Percentiles rank a stretch among this genome's conserved stretches.
phyloP scores from a whole-genome alignment of 345 rosid genomes.

The Microcos paniculata region DNA sequence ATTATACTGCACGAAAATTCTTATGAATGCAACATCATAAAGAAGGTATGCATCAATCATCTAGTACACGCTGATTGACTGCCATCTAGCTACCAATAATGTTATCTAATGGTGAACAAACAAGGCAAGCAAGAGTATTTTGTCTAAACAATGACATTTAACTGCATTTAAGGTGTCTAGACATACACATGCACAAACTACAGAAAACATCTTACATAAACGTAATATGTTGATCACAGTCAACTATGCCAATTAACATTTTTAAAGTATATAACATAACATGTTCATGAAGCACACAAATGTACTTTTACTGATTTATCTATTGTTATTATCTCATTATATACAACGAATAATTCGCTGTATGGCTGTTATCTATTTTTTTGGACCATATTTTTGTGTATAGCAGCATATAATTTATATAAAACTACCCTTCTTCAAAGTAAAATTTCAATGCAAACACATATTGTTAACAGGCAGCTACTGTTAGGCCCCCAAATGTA shows the following conservation, averaged over 20 bases:
- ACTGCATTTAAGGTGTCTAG: no score
- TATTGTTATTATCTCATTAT: not conserved
- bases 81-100: no score
- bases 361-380: not conserved
- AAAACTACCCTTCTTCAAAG: not conserved
- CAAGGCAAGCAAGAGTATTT: no score
- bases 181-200: no score
- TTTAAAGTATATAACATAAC: no score
- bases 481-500: not conserved
- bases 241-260: not conserved
- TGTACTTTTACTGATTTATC: not conserved
- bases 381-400: not conserved
- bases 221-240: not conserved
- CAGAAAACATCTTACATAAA: not conserved
- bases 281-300: not conserved
- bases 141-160: no score
- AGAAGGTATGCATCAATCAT: not conserved
- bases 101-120: no score
- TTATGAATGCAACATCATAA: not conserved
- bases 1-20: not conserved
- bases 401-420: not conserved
- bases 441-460: not conserved
- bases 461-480: not conserved
- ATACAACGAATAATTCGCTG: no score
- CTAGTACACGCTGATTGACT: not conserved